Evolutionary conservation across 495 filamentous ascomycete species (phyloP), one percentile per base, ranked within the genome.

Genomic region (Aspergillus carlsbadensis): DNA sequence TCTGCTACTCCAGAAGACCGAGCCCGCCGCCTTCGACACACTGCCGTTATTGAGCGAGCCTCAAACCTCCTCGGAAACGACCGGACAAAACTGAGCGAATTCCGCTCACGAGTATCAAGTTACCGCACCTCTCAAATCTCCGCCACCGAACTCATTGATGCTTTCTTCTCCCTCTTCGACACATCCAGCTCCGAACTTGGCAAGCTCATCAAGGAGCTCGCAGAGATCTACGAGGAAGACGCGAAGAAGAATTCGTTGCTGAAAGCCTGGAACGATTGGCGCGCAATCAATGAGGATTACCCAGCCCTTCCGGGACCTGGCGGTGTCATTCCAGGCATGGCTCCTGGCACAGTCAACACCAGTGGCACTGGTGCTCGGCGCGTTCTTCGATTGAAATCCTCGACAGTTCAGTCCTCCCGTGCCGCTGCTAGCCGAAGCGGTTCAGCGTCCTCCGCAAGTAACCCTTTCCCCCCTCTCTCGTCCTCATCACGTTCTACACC

Each of bases 201-300:
- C 8, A 97, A 92, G 37, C 80, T 98, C 0, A 83, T 98, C 60
- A 90, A 92, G 43, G 95, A 98, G 62, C 85, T 96, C 5, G 90
- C 91, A 17, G 95, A 98, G 4, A 87, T 98, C 18, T 99, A 91
- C 63, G 92, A 98, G 60, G 87, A 92, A 45, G 80, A 86, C 39
- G 64, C 62, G 10, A 97, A 96, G 65, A 83, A 80, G 11, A 84
- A 83, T 10, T 78, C 73, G 3, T 79, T 99, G 1, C 81, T 89
- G 2, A 87, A 84, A 60, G 86, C 92, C 5, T 98, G 92, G 93
- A 89, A 88, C 57, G 89, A 96, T 71, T 95, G 94, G 90, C 90
- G 88, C 13, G 92, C 90, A 10, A 90, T 93, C 64, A 93, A 96
- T 61, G 94, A 97, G 71, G 93, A 98, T 71, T 98, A 97, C 64